Evolutionary conservation across 306 rosid species (phyloP).

Genomic region (Gastrolobium bilobum): DNA sequence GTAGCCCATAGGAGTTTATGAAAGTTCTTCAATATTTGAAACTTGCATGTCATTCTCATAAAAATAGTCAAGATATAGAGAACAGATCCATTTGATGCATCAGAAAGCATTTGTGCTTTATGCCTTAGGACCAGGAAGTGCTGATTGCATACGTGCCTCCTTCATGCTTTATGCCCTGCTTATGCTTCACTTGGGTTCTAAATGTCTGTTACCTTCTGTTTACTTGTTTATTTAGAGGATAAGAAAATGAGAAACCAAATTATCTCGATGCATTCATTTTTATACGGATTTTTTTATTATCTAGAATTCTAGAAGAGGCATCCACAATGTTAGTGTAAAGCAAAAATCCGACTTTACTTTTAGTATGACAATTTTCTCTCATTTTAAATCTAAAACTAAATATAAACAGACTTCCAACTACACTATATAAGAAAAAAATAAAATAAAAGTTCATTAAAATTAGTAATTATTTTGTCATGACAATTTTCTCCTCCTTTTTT

Average conservation of each 20-base stretch:
- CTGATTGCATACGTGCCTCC: constrained; percentile 10
- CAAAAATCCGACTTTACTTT: too few relatives aligned
- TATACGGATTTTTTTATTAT: not conserved
- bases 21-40: constrained; percentile 25
- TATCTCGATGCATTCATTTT: not conserved
- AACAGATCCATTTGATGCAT: constrained; percentile 30
- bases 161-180: constrained; percentile 2
- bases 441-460: too few relatives aligned
- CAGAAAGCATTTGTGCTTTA: not conserved
- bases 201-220: constrained; percentile 6
- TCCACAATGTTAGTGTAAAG: not conserved
- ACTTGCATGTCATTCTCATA: constrained; percentile 25
- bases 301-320: not conserved
- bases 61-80: not conserved
- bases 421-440: too few relatives aligned
- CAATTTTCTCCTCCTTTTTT: too few relatives aligned
- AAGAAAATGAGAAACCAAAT: constrained; percentile 4
- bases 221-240: not conserved
- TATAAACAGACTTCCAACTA: too few relatives aligned
- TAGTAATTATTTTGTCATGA: too few relatives aligned
- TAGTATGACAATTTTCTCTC: too few relatives aligned
- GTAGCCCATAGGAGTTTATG: not conserved
- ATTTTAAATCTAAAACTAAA: too few relatives aligned
- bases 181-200: constrained; percentile 9
- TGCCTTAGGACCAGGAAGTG: not conserved